phyloP scores from a whole-genome alignment of 192 early-diverging fungal genomes.

The Obelidium mucronatum region DNA sequence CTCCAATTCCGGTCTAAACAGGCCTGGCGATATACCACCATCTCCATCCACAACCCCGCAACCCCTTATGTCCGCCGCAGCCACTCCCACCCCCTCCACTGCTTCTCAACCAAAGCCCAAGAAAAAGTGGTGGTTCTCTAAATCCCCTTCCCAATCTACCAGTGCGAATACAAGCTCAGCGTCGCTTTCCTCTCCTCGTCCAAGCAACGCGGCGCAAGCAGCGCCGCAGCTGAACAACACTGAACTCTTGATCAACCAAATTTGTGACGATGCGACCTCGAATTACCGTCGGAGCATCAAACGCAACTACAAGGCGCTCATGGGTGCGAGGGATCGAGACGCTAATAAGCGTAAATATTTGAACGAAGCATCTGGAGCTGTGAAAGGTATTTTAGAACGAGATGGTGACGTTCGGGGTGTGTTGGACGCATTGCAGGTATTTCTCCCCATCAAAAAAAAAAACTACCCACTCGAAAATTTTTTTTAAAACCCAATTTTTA shows the following conservation, averaged over 20 bases:
- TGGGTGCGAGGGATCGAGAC: conserved; percentile 17
- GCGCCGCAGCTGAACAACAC: not conserved
- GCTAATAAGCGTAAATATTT: not conserved
- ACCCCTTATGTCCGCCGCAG: not conserved
- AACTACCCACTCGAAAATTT: too few relatives aligned
- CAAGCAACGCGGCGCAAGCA: not conserved
- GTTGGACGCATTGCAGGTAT: not conserved
- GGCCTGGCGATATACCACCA: not conserved
- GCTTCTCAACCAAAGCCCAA: conserved; percentile 8
- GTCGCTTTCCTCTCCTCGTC: not conserved
- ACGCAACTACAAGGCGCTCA: conserved; percentile 18
- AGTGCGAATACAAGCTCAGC: not conserved
- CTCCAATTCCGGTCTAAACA: not conserved
- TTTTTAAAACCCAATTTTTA: not conserved
- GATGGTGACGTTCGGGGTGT: conserved; percentile 7
- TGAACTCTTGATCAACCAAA: conserved; percentile 14
- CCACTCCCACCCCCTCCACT: not conserved
- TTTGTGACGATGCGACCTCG: conserved; percentile 7
- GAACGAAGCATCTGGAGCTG: not conserved
- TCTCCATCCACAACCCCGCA: not conserved
- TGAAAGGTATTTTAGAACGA: not conserved
- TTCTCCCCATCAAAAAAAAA: not conserved
- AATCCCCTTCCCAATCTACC: not conserved
- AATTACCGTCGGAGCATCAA: conserved; percentile 11
- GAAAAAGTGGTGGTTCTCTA: conserved; percentile 24